Base-by-base conservation (phyloP, 345 rosid species). In the Laguncularia racemosa region DNA sequence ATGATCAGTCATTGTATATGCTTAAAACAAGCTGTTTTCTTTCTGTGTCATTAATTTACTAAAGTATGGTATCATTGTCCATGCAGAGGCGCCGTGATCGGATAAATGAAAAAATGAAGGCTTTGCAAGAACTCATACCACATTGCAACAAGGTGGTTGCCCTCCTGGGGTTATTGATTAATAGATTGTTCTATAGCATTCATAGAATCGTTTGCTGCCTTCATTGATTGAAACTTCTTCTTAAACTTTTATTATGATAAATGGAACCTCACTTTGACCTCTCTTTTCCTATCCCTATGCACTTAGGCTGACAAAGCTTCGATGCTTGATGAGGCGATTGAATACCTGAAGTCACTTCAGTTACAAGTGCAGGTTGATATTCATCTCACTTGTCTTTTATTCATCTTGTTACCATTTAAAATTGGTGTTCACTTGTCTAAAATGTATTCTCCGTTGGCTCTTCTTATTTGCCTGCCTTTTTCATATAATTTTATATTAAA, bases 31-130 rank as follows among this genome's bases (percentile, higher is more conserved):
- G 20, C 54, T 16, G 38, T 48, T 23, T 56, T 47, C 43, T 10
- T 58, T 55, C 53, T 1, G 12, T 2, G 0, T 15, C 33, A 53
- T 6, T 26, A 38, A 14, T 52, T 40, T 33, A 18, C 20, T 48
- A 44, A 63, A 46, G 1, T 26, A 38, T 53, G 10, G 12, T 16
- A n/a, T 33, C n/a, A 21, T 18, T 57, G 52, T 14, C 28, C 58
- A 40, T 48, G 57, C 76, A 84, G 95, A 74, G 78, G 63, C 78
- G 91, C 16, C 76, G 95, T 52, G 78, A 84, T 17, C 59, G 78
- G 76, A 87, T 87, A 57, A 87, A 82, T 61, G 84, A 75, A 57
- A 79, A 73, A 58, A 76, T 83, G 89, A 80, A 48, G 70, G 85
- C 89, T 60, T 61, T 87, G 67, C 91, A 84, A 75, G 77, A 81